Evolutionary conservation across 768 basidiomycete genomes (phyloP).

Genomic region (Hypsizygus marmoreus): DNA sequence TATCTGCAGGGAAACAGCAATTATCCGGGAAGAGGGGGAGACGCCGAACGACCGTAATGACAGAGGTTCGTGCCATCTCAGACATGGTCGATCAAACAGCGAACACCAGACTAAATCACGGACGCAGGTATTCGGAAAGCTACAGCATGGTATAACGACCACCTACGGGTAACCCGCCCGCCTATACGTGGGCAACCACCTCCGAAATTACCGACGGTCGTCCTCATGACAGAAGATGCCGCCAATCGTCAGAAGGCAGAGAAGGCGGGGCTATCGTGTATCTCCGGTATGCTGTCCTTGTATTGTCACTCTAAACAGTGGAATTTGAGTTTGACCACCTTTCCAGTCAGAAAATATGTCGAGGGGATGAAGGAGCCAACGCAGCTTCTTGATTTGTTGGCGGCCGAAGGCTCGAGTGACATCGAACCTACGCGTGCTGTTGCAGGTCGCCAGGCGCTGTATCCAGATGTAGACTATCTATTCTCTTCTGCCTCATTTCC

Average conservation of each 20-base stretch:
- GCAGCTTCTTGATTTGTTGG: constrained; percentile 79
- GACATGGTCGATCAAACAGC: too few relatives aligned
- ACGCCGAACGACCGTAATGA: constrained; percentile 95
- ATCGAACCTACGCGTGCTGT: constrained; percentile 64
- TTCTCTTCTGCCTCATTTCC: background rate
- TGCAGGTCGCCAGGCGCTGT: constrained; percentile 59
- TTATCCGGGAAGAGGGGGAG: constrained; percentile 75
- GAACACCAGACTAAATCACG: too few relatives aligned
- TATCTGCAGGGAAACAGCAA: constrained; percentile 69
- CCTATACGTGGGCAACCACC: constrained; percentile 51
- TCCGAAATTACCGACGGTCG: constrained; percentile 54
- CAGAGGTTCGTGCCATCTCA: constrained; percentile 58
- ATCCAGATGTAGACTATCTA: constrained; percentile 62
- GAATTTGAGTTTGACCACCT: constrained; percentile 1
- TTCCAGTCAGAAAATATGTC: constrained; percentile 76
- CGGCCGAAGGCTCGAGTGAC: constrained; percentile 62
- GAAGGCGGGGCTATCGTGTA: constrained; percentile 56
- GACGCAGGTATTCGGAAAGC: constrained; percentile 82
- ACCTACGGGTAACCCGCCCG: constrained; percentile 57
- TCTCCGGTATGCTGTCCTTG: constrained; percentile 53
- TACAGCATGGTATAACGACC: constrained; percentile 82
- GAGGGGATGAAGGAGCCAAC: constrained; percentile 66
- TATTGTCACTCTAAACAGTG: background rate
- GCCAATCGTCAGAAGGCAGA: constrained; percentile 80
- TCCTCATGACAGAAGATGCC: constrained; percentile 89